Conservation (phyloP, 768 basidiomycete species). For the Amanita exitialis region DNA sequence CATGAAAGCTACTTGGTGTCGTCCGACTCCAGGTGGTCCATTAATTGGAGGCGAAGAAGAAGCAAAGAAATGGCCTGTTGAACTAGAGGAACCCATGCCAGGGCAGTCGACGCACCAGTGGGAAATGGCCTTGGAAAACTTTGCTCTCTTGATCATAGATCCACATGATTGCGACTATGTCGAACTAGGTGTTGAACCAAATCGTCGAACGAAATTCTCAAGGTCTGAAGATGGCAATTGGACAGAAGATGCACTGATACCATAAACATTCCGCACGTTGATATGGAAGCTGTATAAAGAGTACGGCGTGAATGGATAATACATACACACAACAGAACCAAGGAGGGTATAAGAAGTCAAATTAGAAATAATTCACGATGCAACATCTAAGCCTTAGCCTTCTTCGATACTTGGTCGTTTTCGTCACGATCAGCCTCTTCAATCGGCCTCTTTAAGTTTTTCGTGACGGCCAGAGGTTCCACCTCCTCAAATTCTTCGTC, state of each 20-base stretch:
- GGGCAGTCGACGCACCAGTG: constrained; percentile 35
- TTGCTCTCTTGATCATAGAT: constrained; percentile 65
- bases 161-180: constrained; percentile 60
- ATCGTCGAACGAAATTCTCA: constrained; percentile 47
- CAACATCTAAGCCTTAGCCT: constrained; percentile 26
- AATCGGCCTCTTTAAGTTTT: constrained; percentile 1
- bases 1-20: constrained; percentile 67
- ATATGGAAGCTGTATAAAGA: not conserved
- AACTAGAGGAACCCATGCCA: constrained; percentile 37
- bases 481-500: constrained; percentile 7
- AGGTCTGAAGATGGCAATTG: constrained; percentile 36
- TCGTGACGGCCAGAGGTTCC: not conserved
- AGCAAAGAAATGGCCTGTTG: constrained; percentile 50
- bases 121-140: constrained; percentile 51
- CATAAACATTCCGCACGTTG: constrained; percentile 25
- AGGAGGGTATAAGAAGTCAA: constrained; percentile 8
- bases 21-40: constrained; percentile 52
- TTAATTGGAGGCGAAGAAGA: constrained; percentile 40
- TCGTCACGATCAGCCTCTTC: constrained; percentile 18
- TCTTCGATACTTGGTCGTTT: constrained; percentile 23
- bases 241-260: constrained; percentile 54
- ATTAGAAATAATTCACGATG: constrained; percentile 9
- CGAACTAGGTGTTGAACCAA: constrained; percentile 47
- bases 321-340: constrained; percentile 10
- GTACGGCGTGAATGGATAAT: constrained; percentile 2